Percentiles rank a stretch among this genome's conserved stretches.
phyloP scores from a whole-genome alignment of 352 stramenopile genomes.

The Globisporangium middletonii region DNA sequence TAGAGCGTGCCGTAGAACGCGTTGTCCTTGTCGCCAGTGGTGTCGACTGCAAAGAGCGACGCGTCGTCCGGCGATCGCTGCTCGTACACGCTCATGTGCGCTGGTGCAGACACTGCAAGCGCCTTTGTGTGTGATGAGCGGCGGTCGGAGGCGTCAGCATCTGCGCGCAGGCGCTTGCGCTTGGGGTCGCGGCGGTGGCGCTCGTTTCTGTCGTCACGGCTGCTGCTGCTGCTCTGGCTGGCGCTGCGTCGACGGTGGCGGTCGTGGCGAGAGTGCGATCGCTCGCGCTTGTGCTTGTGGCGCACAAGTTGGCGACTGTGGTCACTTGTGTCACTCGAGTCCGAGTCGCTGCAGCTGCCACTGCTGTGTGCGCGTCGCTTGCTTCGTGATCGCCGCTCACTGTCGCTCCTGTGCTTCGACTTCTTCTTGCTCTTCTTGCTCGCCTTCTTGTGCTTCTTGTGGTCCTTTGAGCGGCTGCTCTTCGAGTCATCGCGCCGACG shows the following conservation, averaged over 20 bases:
- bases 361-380: conserved; percentile 1
- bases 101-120: no score
- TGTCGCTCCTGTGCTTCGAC: conserved; percentile 17
- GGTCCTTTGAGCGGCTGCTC: background rate
- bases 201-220: conserved; percentile 1
- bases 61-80: background rate
- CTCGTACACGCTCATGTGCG: no score
- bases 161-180: conserved; percentile 4
- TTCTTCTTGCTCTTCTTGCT: conserved; percentile 46
- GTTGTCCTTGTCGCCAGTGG: conserved; percentile 61
- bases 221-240: conserved; percentile 5
- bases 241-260: background rate
- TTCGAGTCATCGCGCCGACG: background rate
- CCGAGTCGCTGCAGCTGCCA: background rate
- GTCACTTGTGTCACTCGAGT: background rate
- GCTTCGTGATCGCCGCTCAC: conserved; percentile 17
- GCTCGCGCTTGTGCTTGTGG: background rate
- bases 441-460: conserved; percentile 17
- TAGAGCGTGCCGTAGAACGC: conserved; percentile 60
- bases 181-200: conserved; percentile 1
- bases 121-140: no score
- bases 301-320: background rate
- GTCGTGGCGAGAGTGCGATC: background rate
- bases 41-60: conserved; percentile 25
- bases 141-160: background rate